Percentiles rank a stretch among this genome's conserved stretches.
These are phyloP conservation scores for Skeletonema marinoi DNA, from an alignment of 108 stramenopile species.

Conservation along the genomic window DNA sequence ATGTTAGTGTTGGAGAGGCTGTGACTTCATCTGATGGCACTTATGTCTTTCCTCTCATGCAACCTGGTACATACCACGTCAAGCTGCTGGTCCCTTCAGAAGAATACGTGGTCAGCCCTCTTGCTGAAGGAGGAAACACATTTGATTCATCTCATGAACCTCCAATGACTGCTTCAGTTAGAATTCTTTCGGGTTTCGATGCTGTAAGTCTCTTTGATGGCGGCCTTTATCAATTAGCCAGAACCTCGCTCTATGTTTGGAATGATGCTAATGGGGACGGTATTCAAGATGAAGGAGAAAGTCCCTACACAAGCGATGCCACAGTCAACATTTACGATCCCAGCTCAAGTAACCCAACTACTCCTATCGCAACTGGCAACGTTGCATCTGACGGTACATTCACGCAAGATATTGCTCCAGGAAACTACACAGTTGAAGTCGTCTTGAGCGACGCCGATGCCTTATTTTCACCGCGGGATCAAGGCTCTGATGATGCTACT, in stretches of 20 bases:
- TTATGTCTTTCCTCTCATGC: constrained; percentile 14
- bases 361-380: background rate
- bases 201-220: constrained; percentile 7
- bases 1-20: background rate
- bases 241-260: background rate
- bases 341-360: background rate
- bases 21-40: constrained; percentile 16
- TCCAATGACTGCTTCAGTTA: background rate
- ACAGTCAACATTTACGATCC: background rate
- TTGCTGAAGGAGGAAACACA: background rate
- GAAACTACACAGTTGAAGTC: background rate
- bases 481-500: constrained; percentile 10
- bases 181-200: constrained; percentile 5
- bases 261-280: background rate
- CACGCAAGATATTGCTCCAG: background rate
- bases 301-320: background rate
- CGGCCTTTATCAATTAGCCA: background rate
- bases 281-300: background rate
- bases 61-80: background rate
- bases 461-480: constrained; percentile 12
- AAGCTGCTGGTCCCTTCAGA: background rate
- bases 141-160: background rate
- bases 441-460: background rate
- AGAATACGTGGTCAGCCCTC: background rate
- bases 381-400: background rate